Evolutionary conservation across 2,329 filamentous ascomycete species (phyloP).

Genomic region (Fusarium verrucosum): DNA sequence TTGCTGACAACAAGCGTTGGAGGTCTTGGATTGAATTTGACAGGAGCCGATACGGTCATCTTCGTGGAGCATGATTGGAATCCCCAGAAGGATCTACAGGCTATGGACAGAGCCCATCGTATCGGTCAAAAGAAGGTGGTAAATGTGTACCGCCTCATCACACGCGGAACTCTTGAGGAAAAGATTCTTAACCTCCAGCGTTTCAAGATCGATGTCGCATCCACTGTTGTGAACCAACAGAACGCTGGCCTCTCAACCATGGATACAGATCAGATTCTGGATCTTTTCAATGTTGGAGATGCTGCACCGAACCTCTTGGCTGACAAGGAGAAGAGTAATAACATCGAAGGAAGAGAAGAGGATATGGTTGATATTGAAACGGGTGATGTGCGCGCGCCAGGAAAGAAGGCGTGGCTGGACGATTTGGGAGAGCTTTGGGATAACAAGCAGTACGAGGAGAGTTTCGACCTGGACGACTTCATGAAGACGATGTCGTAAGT

Average conservation of each 20-base stretch:
- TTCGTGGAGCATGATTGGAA: slow-evolving; percentile 99
- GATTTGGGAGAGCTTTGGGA: slow-evolving; percentile 97
- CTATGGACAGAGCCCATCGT: slow-evolving; percentile 97
- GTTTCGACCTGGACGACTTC: slow-evolving; percentile 95
- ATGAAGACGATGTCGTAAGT: slow-evolving; percentile 85
- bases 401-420: slow-evolving; percentile 95
- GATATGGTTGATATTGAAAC: slow-evolving; percentile 95
- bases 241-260: slow-evolving; percentile 94
- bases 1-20: slow-evolving; percentile 95
- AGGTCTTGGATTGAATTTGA: slow-evolving; percentile 92
- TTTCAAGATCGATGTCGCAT: slow-evolving; percentile 99
- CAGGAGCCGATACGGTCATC: slow-evolving; percentile 97
- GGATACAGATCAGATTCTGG: slow-evolving; percentile 98
- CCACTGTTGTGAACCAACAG: slow-evolving; percentile 98
- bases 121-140: slow-evolving; percentile 99
- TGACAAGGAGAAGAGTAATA: slow-evolving; percentile 66
- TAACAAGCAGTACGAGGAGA: slow-evolving; percentile 96
- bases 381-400: slow-evolving; percentile 93
- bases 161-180: slow-evolving; percentile 93
- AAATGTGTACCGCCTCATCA: slow-evolving; percentile 97
- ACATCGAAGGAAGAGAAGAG: slow-evolving; percentile 72
- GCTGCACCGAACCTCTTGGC: slow-evolving; percentile 72
- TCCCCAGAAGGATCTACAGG: slow-evolving; percentile 96
- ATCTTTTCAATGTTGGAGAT: slow-evolving; percentile 92
- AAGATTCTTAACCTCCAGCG: slow-evolving; percentile 98